Percentiles rank a stretch among this genome's conserved stretches.
phyloP scores from a whole-genome alignment of 768 basidiomycete genomes.

The Lepiota venenata region DNA sequence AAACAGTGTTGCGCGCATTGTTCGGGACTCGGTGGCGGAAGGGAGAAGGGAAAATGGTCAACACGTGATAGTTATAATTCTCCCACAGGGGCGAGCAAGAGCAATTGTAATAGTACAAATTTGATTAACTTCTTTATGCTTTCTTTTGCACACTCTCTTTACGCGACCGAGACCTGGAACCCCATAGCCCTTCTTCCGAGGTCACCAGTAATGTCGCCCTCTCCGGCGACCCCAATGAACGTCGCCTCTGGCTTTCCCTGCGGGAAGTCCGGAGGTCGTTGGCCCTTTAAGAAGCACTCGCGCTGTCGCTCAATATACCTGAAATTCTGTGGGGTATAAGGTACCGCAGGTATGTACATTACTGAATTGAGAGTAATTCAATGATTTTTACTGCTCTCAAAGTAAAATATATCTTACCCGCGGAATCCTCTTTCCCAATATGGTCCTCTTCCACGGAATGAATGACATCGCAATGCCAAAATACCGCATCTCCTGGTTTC shows the following conservation, averaged over 20 bases:
- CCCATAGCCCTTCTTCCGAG: conserved; percentile 21
- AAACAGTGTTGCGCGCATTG: conserved; percentile 17
- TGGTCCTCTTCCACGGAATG: conserved; percentile 52
- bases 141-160: too few species aligned
- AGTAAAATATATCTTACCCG: conserved; percentile 31
- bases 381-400: neutral
- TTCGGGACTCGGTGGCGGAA: too few species aligned
- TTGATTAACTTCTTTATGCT: too few species aligned
- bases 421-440: conserved; percentile 51
- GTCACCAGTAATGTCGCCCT: conserved; percentile 31
- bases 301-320: conserved; percentile 62
- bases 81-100: too few species aligned
- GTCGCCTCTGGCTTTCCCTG: conserved; percentile 34
- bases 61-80: too few species aligned
- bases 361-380: conserved; percentile 34
- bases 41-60: neutral
- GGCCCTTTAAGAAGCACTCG: conserved; percentile 53
- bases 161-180: neutral
- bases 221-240: conserved; percentile 32
- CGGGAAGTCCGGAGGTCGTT: conserved; percentile 73
- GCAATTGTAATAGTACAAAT: too few species aligned
- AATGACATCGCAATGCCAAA: conserved; percentile 67
- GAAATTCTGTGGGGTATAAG: conserved; percentile 57
- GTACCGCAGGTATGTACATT: conserved; percentile 78
- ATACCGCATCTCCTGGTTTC: conserved; percentile 73